Conservation (phyloP, 139 green algal species). For the Micromonas pusilla region DNA sequence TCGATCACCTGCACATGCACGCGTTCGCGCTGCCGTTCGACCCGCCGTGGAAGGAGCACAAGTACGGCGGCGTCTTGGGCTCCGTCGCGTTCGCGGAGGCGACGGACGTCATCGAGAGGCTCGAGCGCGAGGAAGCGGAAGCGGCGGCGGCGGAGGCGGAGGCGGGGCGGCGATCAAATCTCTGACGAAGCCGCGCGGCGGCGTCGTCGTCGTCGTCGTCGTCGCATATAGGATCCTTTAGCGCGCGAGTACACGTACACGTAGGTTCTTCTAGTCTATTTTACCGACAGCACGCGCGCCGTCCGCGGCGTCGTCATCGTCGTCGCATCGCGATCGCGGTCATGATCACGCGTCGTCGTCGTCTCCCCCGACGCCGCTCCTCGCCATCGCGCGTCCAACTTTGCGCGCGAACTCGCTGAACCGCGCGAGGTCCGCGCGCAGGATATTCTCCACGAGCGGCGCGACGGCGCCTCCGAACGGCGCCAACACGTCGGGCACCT, state of each 20-base stretch:
- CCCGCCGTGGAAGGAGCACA: constrained; percentile 12
- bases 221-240: too few relatives aligned
- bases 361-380: too few relatives aligned
- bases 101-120: neutral
- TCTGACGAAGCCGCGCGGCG: too few relatives aligned
- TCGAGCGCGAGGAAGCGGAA: neutral
- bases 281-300: too few relatives aligned
- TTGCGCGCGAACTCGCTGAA: constrained; percentile 39
- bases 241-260: too few relatives aligned
- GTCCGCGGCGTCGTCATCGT: too few relatives aligned
- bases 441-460: constrained; percentile 72
- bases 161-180: too few relatives aligned
- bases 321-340: too few relatives aligned
- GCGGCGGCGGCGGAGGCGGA: too few relatives aligned
- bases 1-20: constrained; percentile 51
- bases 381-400: constrained; percentile 1
- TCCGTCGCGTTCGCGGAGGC: neutral
- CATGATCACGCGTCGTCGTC: too few relatives aligned
- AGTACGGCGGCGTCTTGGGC: neutral
- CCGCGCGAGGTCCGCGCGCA: constrained; percentile 64
- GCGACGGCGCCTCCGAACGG: constrained; percentile 68
- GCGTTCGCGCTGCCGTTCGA: constrained; percentile 42
- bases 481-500: constrained; percentile 64
- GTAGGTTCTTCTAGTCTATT: too few relatives aligned
- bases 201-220: too few relatives aligned